Evolutionary conservation across 2,329 filamentous ascomycete genomes (phyloP), one percentile per base, ranked within the genome.

Genomic region (Penicillium brevicompactum): DNA sequence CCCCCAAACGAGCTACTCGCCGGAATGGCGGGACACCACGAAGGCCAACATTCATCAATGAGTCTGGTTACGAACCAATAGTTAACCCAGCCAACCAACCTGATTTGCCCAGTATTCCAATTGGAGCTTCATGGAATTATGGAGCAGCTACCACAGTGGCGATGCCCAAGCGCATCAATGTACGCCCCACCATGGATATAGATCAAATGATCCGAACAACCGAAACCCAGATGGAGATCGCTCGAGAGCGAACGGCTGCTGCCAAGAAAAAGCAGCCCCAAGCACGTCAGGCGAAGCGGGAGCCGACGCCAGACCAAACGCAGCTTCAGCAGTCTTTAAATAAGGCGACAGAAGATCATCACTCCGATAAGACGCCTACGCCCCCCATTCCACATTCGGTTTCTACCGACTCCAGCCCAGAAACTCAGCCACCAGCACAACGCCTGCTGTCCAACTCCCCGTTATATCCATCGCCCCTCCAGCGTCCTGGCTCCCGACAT

Each of bases 41-140:
- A 27, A 18, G 51, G 11, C 32, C 46, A 49, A 9, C 38, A 8
- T 18, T 18, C 46, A 13, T 34, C 11, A 43, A 6, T 41, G 38
- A 37, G 1, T 27, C 50, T 6, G 50, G 46, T 11, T 52, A 41
- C 16, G 32, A 52, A 27, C 30, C 51, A n/a, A 49, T 49, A 7
- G 37, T 49, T 14, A 46, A 53, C 13, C 43, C n/a, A 32, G 18
- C 16, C 31, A 45, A 18, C 21, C 24, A 60, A 46, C 67, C 69
- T 41, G 58, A 53, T 49, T 61, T 77, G 32, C 74, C 74, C 6
- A 66, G 70, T 47, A 62, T 77, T 46, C 71, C 74, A 40, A 70
- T 70, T 22, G 71, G 72, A 50, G 70, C 71, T 44, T 76, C 75
- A 1, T 76, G 72, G 53, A 72, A 72, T 13, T 77, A 77, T 66